Conservation (phyloP, 179 eudicot species). For the Gypsophila paniculata region DNA sequence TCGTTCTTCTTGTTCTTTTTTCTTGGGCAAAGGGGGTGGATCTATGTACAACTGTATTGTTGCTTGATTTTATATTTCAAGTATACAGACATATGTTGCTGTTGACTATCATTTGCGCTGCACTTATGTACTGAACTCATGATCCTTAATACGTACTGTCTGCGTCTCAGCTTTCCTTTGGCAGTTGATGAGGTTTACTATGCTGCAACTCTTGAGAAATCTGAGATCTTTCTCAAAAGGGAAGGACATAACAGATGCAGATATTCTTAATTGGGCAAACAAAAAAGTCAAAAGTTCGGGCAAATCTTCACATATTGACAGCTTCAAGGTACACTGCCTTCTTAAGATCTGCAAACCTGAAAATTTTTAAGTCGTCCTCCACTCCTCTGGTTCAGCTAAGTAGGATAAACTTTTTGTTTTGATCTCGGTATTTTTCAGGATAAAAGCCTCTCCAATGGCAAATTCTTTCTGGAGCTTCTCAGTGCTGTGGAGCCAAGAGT, state of each 20-base stretch:
- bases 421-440: slow-evolving; percentile 38
- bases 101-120: neutral
- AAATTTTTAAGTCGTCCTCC: neutral
- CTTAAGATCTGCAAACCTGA: neutral
- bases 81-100: neutral
- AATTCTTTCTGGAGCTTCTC: slow-evolving; percentile 73
- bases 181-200: slow-evolving; percentile 80
- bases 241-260: slow-evolving; percentile 61
- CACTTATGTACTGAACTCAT: neutral
- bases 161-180: slow-evolving; percentile 59
- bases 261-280: slow-evolving; percentile 81
- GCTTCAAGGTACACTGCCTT: slow-evolving; percentile 52
- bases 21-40: neutral
- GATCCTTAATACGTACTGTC: neutral
- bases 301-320: slow-evolving; percentile 60
- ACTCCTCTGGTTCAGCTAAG: neutral
- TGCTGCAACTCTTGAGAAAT: slow-evolving; percentile 71
- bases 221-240: slow-evolving; percentile 66
- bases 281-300: slow-evolving; percentile 54
- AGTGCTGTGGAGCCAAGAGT: slow-evolving; percentile 80
- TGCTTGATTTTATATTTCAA: too few species aligned
- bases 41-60: neutral
- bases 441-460: slow-evolving; percentile 62
- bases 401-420: neutral
- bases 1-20: neutral